Base-by-base conservation (phyloP, 176 grass and related monocot genomes). In the Oryza brachyantha region DNA sequence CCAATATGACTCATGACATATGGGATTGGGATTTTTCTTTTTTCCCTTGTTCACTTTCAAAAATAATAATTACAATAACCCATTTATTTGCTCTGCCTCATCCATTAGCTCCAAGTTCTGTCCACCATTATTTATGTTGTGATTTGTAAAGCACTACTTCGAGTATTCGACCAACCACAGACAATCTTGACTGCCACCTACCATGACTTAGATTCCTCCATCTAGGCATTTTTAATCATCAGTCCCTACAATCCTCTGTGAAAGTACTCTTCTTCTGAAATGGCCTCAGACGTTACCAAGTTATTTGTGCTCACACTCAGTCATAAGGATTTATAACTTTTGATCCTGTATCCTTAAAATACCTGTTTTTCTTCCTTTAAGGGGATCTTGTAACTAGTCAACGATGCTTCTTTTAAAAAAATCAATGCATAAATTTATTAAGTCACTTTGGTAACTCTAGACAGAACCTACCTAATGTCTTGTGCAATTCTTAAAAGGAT, bases 291-390 rank as follows among this genome's bases (percentile, higher is more conserved):
- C 12, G 16, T 13, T 22, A 61, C 10, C 54, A 6, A 4, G 13
- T 76, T 54, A 29, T 82, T 50, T 32, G 3, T 32, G 31, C 3
- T 32, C 4, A 4, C 31, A 2, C 4, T 36, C 24, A 26, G 17
- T 42, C 14, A 48, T 52, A 72, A 72, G 61, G 34, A 66, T 77
- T 77, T 67, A 54, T 55, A 43, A 16, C 27, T 66, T 74, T 43
- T 8, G 16, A 41, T 61, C 6, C 1, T 71, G 16, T 60, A 28
- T 37, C 68, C 71, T 81, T 68, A 29, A 32, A 63, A 40, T 68
- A 26, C 19, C 3, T 17, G 12, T 78, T 46, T 77, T 6, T 64
- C 52, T 76, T 89, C 5, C 7, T 59, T 26, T 3, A 38, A 12
- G 67, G 29, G 29, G 25, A 66, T 37, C 32, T 78, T 55, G 25